These are phyloP conservation scores for Xylariales sp. DNA, from an alignment of 2,329 filamentous ascomycete genomes.

Conservation along the genomic window DNA sequence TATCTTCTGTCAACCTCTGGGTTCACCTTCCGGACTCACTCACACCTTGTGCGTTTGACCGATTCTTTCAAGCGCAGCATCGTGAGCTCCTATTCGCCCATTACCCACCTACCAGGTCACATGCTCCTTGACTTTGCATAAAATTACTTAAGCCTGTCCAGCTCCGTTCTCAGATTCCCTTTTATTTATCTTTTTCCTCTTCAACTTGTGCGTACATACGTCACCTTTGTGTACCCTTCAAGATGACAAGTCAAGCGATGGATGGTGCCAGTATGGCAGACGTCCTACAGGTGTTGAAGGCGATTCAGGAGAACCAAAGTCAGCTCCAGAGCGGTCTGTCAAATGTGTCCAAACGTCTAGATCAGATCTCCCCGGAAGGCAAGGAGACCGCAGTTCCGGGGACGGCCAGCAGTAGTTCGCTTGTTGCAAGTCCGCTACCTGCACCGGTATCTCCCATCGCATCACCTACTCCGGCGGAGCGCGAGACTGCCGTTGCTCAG, in stretches of 20 bases:
- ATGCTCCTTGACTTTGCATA: constrained; percentile 2
- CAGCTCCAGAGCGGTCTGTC: constrained; percentile 23
- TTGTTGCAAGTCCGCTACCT: constrained; percentile 1
- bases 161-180: not conserved
- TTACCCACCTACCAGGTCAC: not conserved
- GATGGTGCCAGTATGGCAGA: constrained; percentile 20
- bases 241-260: constrained; percentile 22
- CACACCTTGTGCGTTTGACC: no score
- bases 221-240: not conserved
- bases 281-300: constrained; percentile 23
- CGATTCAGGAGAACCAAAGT: constrained; percentile 24
- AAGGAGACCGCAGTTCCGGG: not conserved
- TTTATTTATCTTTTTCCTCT: not conserved
- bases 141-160: not conserved
- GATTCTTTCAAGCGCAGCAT: constrained; percentile 1
- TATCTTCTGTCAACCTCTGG: no score
- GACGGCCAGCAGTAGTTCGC: not conserved
- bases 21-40: no score
- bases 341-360: constrained; percentile 24
- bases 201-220: not conserved
- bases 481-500: constrained; percentile 18
- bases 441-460: constrained; percentile 14
- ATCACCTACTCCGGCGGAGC: constrained; percentile 11
- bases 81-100: constrained; percentile 6
- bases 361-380: constrained; percentile 10